phyloP scores from a whole-genome alignment of 371 early-diverging fungal species.

The Mucor sp. region DNA sequence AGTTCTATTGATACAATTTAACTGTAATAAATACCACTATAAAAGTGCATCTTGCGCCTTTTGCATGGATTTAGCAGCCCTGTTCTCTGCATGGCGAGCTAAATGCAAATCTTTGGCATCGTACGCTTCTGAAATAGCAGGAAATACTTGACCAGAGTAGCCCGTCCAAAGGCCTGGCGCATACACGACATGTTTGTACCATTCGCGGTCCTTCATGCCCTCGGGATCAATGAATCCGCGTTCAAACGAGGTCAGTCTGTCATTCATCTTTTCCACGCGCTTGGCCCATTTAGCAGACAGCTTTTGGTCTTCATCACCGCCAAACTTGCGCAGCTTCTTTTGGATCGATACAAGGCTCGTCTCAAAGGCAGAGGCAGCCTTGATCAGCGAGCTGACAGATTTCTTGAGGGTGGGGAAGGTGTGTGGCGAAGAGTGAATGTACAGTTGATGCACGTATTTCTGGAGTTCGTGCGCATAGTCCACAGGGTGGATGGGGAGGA shows the following conservation, averaged over 20 bases:
- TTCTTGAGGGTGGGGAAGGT: constrained; percentile 24
- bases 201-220: constrained; percentile 57
- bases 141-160: constrained; percentile 53
- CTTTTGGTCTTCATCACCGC: constrained; percentile 4
- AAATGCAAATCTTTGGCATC: constrained; percentile 32
- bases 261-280: constrained; percentile 37
- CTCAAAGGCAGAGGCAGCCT: constrained; percentile 16
- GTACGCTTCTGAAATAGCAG: constrained; percentile 53
- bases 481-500: constrained; percentile 41
- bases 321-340: constrained; percentile 16
- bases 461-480: constrained; percentile 37
- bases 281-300: constrained; percentile 26
- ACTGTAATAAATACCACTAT: background rate
- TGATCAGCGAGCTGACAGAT: constrained; percentile 13
- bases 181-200: constrained; percentile 68
- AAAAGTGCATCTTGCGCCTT: constrained; percentile 14
- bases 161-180: constrained; percentile 62
- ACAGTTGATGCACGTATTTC: constrained; percentile 19
- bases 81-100: constrained; percentile 25
- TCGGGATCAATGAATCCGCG: constrained; percentile 58
- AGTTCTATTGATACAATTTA: background rate
- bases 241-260: constrained; percentile 52
- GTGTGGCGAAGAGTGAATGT: constrained; percentile 15
- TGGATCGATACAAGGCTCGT: constrained; percentile 10
- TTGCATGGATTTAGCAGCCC: constrained; percentile 26